Evolutionary conservation across 2,329 filamentous ascomycete species (phyloP).

Genomic region (Proliferodiscus dingleyae): DNA sequence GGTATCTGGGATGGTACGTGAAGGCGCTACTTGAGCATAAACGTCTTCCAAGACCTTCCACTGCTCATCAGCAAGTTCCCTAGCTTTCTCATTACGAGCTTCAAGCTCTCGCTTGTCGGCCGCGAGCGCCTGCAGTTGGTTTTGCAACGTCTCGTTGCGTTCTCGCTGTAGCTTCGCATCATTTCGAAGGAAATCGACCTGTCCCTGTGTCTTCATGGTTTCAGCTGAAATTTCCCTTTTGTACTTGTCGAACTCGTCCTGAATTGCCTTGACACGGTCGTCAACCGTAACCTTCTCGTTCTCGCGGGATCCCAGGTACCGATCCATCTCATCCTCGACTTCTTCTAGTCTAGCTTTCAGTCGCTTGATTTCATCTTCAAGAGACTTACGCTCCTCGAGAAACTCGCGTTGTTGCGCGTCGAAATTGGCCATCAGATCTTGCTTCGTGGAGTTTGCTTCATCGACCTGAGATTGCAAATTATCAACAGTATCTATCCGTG

Average conservation of each 20-base stretch:
- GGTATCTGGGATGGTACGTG: conserved; percentile 50
- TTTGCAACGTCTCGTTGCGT: conserved; percentile 53
- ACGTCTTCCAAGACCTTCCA: conserved; percentile 52
- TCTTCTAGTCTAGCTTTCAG: conserved; percentile 79
- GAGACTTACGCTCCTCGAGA: conserved; percentile 72
- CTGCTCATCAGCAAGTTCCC: conserved; percentile 49
- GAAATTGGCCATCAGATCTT: conserved; percentile 90
- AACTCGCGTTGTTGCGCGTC: conserved; percentile 89
- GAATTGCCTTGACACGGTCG: conserved; percentile 61
- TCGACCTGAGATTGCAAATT: conserved; percentile 67
- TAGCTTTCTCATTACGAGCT: conserved; percentile 45
- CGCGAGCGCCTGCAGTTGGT: conserved; percentile 49
- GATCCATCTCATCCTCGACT: conserved; percentile 85
- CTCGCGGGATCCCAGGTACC: conserved; percentile 75
- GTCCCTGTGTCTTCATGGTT: conserved; percentile 52
- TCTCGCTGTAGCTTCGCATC: conserved; percentile 57
- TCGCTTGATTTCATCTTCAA: conserved; percentile 74
- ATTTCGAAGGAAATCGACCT: conserved; percentile 58
- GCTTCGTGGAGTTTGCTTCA: conserved; percentile 87
- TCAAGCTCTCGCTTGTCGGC: conserved; percentile 50
- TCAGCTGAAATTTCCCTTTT: conserved; percentile 54
- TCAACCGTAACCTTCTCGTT: conserved; percentile 71
- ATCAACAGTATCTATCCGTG: conserved; percentile 51
- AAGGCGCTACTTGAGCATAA: conserved; percentile 53
- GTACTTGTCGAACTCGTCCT: conserved; percentile 65